phyloP scores from a whole-genome alignment of 169 alveolate species.

The Plasmodium ovale region DNA sequence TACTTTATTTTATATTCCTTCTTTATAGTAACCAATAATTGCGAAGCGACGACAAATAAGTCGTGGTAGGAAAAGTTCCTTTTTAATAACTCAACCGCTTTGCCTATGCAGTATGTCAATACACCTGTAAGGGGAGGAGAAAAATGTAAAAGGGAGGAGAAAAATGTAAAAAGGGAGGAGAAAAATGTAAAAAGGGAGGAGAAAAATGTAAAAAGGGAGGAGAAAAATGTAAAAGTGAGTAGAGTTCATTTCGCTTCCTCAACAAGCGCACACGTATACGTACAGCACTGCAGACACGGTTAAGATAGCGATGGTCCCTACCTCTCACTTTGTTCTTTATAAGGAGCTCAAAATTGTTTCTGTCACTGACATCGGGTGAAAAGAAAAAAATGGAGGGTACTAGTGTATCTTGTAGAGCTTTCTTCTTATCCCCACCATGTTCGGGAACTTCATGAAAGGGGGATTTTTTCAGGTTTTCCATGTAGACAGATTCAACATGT shows the following conservation, averaged over 20 bases:
- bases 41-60: slow-evolving; percentile 53
- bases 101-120: slow-evolving; percentile 64
- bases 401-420: neutral
- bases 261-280: neutral
- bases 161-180: neutral
- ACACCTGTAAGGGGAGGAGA: slow-evolving; percentile 25
- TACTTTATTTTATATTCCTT: slow-evolving; percentile 54
- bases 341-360: slow-evolving; percentile 39
- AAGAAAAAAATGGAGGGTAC: slow-evolving; percentile 70
- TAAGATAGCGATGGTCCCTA: too few relatives aligned
- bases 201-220: too few relatives aligned
- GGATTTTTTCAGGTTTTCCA: slow-evolving; percentile 50
- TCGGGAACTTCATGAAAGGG: slow-evolving; percentile 8
- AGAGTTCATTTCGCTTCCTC: too few relatives aligned
- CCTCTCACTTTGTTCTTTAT: slow-evolving; percentile 49
- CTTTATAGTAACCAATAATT: slow-evolving; percentile 38
- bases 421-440: slow-evolving; percentile 10
- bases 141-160: neutral
- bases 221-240: neutral
- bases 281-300: neutral
- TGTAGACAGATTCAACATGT: slow-evolving; percentile 46
- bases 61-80: slow-evolving; percentile 69
- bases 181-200: neutral
- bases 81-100: slow-evolving; percentile 27
- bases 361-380: slow-evolving; percentile 57